These are phyloP conservation scores for Termitomyces sp. DNA, from an alignment of 768 basidiomycete species.

Conservation along the genomic window DNA sequence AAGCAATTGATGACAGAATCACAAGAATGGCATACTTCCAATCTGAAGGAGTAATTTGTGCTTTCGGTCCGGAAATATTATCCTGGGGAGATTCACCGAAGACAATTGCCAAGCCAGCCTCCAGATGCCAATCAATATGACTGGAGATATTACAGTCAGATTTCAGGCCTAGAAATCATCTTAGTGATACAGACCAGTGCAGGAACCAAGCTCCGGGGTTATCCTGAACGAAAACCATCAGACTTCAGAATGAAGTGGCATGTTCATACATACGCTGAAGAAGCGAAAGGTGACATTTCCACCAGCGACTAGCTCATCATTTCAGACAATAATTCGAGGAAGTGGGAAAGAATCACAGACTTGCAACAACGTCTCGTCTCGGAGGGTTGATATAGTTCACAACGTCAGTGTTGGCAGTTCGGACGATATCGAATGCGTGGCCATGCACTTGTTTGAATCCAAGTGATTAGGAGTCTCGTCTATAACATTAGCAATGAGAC, in stretches of 20 bases:
- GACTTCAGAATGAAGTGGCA: background rate
- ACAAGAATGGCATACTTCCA: constrained; percentile 20
- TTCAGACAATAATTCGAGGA: background rate
- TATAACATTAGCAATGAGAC: background rate
- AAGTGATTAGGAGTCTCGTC: background rate
- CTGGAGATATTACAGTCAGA: constrained; percentile 8
- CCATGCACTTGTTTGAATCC: constrained; percentile 18
- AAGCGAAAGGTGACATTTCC: constrained; percentile 30
- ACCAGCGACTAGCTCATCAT: constrained; percentile 19
- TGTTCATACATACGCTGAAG: constrained; percentile 15
- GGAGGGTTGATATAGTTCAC: constrained; percentile 13
- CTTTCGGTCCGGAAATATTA: constrained; percentile 21
- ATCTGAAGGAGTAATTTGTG: constrained; percentile 22
- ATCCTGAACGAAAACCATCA: constrained; percentile 11
- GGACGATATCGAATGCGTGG: constrained; percentile 24
- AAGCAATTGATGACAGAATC: background rate
- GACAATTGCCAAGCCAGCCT: constrained; percentile 28
- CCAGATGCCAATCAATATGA: constrained; percentile 31
- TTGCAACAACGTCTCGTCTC: background rate
- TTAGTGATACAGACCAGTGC: constrained; percentile 24
- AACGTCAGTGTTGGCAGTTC: constrained; percentile 15
- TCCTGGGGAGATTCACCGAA: constrained; percentile 24
- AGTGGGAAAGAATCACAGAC: background rate
- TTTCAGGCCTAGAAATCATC: background rate
- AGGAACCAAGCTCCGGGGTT: constrained; percentile 60